Percentiles rank a stretch among this genome's conserved stretches.
phyloP scores from a whole-genome alignment of 352 stramenopile species.

The Phytophthora ohioensis region DNA sequence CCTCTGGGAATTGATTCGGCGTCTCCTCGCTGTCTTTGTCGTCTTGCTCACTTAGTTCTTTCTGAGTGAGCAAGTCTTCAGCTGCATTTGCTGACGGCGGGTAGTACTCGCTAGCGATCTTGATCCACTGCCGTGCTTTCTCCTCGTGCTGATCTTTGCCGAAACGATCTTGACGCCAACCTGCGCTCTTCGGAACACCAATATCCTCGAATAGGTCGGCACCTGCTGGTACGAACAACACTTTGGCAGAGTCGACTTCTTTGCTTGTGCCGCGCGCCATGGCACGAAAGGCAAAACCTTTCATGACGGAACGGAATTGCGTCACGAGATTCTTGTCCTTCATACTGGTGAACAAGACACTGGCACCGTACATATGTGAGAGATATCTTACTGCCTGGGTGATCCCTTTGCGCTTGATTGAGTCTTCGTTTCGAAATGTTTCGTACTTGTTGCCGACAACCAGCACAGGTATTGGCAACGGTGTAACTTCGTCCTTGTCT shows the following conservation, averaged over 20 bases:
- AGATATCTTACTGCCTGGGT: slow-evolving; percentile 88
- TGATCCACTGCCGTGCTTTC: slow-evolving; percentile 74
- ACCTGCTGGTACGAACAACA: slow-evolving; percentile 76
- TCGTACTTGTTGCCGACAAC: slow-evolving; percentile 93
- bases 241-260: slow-evolving; percentile 72
- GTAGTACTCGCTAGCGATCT: slow-evolving; percentile 74
- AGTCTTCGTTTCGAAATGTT: slow-evolving; percentile 88
- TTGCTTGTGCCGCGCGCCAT: slow-evolving; percentile 57
- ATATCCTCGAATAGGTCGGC: slow-evolving; percentile 83
- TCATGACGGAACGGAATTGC: slow-evolving; percentile 75
- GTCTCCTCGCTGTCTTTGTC: slow-evolving; percentile 38
- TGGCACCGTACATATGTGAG: slow-evolving; percentile 88
- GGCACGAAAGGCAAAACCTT: slow-evolving; percentile 68
- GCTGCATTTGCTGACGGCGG: slow-evolving; percentile 47
- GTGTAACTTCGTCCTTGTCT: slow-evolving; percentile 78
- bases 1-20: slow-evolving; percentile 61
- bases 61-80: slow-evolving; percentile 36
- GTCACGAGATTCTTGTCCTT: slow-evolving; percentile 88
- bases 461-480: slow-evolving; percentile 79
- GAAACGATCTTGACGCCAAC: slow-evolving; percentile 58
- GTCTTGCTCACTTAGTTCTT: slow-evolving; percentile 39
- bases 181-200: slow-evolving; percentile 64
- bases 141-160: slow-evolving; percentile 65
- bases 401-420: slow-evolving; percentile 84
- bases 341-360: slow-evolving; percentile 83